A percentile compares a stretch with the other conserved stretches of the same genome.
phyloP scores from a whole-genome alignment of 352 stramenopile species.

The Halophytophthora polymorphica region DNA sequence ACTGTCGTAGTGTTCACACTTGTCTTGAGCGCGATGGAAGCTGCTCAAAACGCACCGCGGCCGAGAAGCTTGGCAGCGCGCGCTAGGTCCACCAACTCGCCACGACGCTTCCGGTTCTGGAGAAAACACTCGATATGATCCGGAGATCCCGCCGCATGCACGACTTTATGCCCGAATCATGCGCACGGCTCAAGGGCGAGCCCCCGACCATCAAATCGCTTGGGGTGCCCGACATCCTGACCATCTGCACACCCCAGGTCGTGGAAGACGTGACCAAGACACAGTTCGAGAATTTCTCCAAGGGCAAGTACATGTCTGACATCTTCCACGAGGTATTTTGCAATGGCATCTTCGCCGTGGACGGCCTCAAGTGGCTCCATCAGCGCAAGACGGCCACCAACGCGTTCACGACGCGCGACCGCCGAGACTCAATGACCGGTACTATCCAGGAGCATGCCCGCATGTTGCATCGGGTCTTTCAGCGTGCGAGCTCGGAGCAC shows the following conservation, averaged over 20 bases:
- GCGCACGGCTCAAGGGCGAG: constrained; percentile 26
- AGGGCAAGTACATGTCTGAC: constrained; percentile 34
- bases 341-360: constrained; percentile 56
- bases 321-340: constrained; percentile 39
- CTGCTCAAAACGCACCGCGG: no score
- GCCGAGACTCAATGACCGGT: constrained; percentile 46
- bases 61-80: no score
- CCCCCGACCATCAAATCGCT: constrained; percentile 32
- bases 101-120: constrained; percentile 29
- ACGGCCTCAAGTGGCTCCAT: constrained; percentile 41
- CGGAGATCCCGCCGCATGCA: constrained; percentile 22
- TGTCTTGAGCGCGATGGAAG: no score
- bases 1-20: no score
- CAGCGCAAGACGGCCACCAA: constrained; percentile 55
- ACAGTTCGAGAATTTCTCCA: constrained; percentile 72
- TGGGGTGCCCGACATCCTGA: constrained; percentile 25
- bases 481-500: constrained; percentile 8
- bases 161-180: constrained; percentile 42
- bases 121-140: constrained; percentile 40
- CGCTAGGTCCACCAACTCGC: no score
- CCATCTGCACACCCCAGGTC: constrained; percentile 35
- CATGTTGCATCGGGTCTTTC: constrained; percentile 28
- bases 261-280: constrained; percentile 60
- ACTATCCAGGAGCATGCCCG: constrained; percentile 33
- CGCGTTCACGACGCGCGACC: constrained; percentile 40